A percentile compares a stretch with the other conserved stretches of the same genome.
Evolutionary conservation across 495 filamentous ascomycete species (phyloP).

Genomic region (Penicillium lagena): DNA sequence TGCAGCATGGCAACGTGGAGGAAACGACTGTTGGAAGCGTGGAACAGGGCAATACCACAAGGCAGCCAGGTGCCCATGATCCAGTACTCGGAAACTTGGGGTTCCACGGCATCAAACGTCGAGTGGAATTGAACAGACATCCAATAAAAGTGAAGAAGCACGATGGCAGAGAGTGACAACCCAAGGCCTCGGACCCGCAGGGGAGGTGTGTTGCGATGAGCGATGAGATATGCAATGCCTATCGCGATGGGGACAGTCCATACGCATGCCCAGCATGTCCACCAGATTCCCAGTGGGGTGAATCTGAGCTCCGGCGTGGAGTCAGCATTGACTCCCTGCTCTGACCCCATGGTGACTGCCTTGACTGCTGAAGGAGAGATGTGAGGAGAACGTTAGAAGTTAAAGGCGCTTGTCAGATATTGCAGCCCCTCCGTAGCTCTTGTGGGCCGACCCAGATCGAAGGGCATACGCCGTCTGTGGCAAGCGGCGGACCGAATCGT

Average conservation of each 20-base stretch:
- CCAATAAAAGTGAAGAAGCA: conserved; percentile 61
- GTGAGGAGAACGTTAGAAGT: too few species aligned
- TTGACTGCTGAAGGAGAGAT: too few species aligned
- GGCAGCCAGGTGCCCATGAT: conserved; percentile 69
- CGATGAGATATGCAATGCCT: conserved; percentile 49
- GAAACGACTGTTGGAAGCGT: conserved; percentile 61
- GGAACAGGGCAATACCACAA: conserved; percentile 64
- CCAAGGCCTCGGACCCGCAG: conserved; percentile 58
- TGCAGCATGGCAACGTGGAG: conserved; percentile 51
- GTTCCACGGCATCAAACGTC: conserved; percentile 51
- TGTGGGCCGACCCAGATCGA: too few species aligned
- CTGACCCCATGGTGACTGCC: conserved; percentile 24
- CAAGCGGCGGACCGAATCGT: too few species aligned
- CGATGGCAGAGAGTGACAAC: conserved; percentile 51
- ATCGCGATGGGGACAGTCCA: conserved; percentile 50
- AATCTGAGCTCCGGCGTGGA: conserved; percentile 18
- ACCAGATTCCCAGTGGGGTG: conserved; percentile 27
- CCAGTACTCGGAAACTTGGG: conserved; percentile 59
- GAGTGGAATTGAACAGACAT: conserved; percentile 53
- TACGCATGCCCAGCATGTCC: conserved; percentile 26
- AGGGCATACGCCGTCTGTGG: too few species aligned
- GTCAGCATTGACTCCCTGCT: conserved; percentile 24
- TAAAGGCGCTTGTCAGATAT: too few species aligned
- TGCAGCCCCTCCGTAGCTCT: too few species aligned
- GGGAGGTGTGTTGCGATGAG: conserved; percentile 48